phyloP scores from a whole-genome alignment of 345 rosid species.

The Boechera retrofracta region DNA sequence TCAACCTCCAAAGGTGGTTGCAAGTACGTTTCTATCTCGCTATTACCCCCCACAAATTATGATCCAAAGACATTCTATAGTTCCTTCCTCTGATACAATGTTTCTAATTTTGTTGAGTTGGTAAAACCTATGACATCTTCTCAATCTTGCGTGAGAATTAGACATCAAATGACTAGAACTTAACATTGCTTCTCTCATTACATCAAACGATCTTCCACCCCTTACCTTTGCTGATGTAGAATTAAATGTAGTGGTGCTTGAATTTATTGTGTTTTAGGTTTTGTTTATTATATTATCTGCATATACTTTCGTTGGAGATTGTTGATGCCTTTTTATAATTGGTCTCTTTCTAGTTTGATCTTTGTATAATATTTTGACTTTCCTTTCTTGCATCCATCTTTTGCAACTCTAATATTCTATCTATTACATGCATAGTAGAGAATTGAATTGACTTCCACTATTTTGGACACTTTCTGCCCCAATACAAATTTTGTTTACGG shows the following conservation, averaged over 20 bases:
- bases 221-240: background rate
- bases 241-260: background rate
- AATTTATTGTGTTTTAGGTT: background rate
- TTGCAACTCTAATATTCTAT: background rate
- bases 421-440: constrained; percentile 8
- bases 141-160: constrained; percentile 7
- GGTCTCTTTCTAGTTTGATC: background rate
- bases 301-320: background rate
- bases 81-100: background rate
- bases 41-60: background rate
- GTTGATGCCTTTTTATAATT: background rate
- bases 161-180: constrained; percentile 4
- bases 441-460: constrained; percentile 9
- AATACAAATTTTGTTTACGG: constrained; percentile 4
- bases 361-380: background rate
- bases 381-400: constrained; percentile 1
- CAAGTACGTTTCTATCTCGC: constrained; percentile 59
- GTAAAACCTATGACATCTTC: constrained; percentile 1
- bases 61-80: background rate
- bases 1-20: constrained; percentile 82
- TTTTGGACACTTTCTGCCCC: constrained; percentile 11
- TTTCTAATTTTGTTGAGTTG: constrained; percentile 21
- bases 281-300: constrained; percentile 4
- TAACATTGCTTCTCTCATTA: constrained; percentile 8
- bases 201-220: background rate